These are phyloP conservation scores for Chlamydomonas schloesseri DNA, from an alignment of 139 green algal species.

Conservation along the genomic window DNA sequence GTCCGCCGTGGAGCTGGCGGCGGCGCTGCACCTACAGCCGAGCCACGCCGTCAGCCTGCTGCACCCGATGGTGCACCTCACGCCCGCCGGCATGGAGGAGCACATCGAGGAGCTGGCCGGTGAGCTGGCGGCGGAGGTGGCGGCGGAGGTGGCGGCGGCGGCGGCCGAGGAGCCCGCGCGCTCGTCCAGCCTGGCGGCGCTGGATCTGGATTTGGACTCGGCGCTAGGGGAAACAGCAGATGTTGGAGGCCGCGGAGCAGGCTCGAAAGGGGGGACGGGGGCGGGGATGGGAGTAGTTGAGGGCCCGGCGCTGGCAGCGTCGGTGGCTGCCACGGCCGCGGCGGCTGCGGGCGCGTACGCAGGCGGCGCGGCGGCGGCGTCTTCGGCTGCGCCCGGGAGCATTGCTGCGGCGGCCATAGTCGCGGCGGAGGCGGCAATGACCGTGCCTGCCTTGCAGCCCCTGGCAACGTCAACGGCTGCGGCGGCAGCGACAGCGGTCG, in stretches of 20 bases:
- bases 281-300: background rate
- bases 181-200: no score
- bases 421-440: background rate
- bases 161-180: no score
- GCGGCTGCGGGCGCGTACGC: no score
- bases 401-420: background rate
- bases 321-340: background rate
- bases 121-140: conserved; percentile 30
- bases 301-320: background rate
- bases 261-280: background rate
- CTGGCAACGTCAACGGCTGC: no score
- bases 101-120: conserved; percentile 32
- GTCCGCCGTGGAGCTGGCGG: background rate
- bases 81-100: conserved; percentile 36
- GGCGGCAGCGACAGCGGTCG: background rate
- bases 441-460: no score
- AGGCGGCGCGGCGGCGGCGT: no score
- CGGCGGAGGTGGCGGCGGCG: conserved; percentile 2
- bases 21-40: background rate
- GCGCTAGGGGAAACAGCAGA: background rate
- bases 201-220: background rate
- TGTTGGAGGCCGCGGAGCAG: background rate
- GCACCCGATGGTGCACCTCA: conserved; percentile 24
- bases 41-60: conserved; percentile 17
- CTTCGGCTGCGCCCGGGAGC: no score